Evolutionary conservation across 176 grass and related monocot genomes (phyloP).

Genomic region (Carex cristatella): DNA sequence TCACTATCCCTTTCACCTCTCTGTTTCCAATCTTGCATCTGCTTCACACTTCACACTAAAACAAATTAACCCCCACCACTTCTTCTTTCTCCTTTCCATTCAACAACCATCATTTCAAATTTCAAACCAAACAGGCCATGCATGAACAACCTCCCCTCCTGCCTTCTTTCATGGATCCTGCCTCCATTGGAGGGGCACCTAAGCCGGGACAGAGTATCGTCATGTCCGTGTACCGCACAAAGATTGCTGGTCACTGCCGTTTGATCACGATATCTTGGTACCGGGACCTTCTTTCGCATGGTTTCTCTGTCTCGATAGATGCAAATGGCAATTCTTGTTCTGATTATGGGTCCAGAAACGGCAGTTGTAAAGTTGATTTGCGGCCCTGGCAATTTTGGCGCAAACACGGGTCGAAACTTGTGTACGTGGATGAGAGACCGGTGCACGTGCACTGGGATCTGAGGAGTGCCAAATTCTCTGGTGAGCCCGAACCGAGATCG

Average conservation of each 20-base stretch:
- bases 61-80: neutral
- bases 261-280: constrained; percentile 67
- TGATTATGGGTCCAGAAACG: neutral
- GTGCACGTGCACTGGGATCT: constrained; percentile 83
- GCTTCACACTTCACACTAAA: neutral
- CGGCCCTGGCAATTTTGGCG: constrained; percentile 88
- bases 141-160: neutral
- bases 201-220: constrained; percentile 45
- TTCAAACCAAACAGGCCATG: neutral
- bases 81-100: neutral
- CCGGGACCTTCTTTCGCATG: constrained; percentile 52
- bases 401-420: constrained; percentile 36
- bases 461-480: constrained; percentile 43
- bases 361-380: constrained; percentile 53
- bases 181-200: neutral
- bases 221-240: constrained; percentile 73
- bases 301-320: constrained; percentile 46
- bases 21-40: neutral
- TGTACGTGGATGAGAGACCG: constrained; percentile 32
- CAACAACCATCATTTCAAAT: neutral
- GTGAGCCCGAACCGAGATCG: constrained; percentile 42
- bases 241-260: constrained; percentile 68
- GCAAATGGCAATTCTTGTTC: neutral
- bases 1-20: neutral
- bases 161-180: neutral